phyloP scores from a whole-genome alignment of 495 filamentous ascomycete species.

The Lasiosphaeriaceae sp. region DNA sequence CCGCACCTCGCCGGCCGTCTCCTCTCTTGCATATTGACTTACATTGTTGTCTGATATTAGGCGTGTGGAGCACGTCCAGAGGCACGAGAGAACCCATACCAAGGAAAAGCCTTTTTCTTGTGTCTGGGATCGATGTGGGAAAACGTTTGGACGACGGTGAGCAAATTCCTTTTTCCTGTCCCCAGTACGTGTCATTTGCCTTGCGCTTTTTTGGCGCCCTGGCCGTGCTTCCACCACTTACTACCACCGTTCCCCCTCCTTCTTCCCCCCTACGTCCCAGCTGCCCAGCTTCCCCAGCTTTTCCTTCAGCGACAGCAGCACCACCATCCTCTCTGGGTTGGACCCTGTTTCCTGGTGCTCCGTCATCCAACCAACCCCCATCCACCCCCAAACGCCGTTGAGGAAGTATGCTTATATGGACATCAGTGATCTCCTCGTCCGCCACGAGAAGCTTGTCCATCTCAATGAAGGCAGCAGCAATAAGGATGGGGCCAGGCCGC shows the following conservation, averaged over 20 bases:
- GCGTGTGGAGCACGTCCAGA: constrained; percentile 58
- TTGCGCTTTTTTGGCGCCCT: constrained; percentile 8
- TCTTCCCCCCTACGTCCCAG: constrained; percentile 4
- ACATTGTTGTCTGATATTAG: constrained; percentile 44
- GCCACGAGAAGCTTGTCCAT: constrained; percentile 71
- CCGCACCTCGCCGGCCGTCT: constrained; percentile 18
- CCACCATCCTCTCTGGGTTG: constrained; percentile 6
- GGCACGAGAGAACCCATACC: constrained; percentile 59
- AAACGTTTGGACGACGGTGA: constrained; percentile 56
- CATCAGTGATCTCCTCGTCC: constrained; percentile 66
- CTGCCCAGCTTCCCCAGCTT: constrained; percentile 12
- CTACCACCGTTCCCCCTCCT: neutral
- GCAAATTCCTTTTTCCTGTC: constrained; percentile 17
- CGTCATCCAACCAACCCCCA: constrained; percentile 2
- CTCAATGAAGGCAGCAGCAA: constrained; percentile 52
- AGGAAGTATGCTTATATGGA: constrained; percentile 47
- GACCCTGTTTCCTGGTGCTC: constrained; percentile 6
- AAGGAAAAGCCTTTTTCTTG: constrained; percentile 58
- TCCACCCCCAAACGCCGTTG: neutral
- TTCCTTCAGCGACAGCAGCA: neutral
- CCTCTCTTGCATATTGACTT: constrained; percentile 34
- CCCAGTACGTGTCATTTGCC: constrained; percentile 6
- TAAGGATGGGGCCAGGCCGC: constrained; percentile 43
- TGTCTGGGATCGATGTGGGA: constrained; percentile 49
- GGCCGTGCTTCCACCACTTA: constrained; percentile 13